A percentile compares a stretch with the other conserved stretches of the same genome.
phyloP scores from a whole-genome alignment of 306 rosid species.

The Dalbergia cochinchinensis region DNA sequence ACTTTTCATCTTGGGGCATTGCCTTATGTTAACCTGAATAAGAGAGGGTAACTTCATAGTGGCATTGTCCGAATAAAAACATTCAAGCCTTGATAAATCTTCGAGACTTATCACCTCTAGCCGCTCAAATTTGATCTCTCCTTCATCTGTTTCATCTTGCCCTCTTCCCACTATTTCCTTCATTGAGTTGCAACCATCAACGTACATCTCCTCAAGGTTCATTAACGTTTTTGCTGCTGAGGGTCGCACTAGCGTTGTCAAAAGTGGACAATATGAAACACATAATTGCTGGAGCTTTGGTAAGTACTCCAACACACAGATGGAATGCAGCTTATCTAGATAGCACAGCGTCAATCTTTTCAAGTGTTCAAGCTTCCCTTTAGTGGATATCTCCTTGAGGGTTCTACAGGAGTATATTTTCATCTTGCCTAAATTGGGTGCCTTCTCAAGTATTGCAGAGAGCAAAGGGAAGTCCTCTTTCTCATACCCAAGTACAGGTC shows the following conservation, averaged over 20 bases:
- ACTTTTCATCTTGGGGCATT: not conserved
- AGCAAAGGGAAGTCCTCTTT: not conserved
- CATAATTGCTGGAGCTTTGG: not conserved
- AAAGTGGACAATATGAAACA: not conserved
- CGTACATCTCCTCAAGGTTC: not conserved
- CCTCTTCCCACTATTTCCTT: conserved; percentile 5
- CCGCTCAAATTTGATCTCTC: not conserved
- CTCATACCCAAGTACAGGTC: rapidly evolving
- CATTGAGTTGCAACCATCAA: not conserved
- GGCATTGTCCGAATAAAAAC: not conserved
- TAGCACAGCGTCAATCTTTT: rapidly evolving
- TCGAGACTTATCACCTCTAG: not conserved
- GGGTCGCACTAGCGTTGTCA: conserved; percentile 32
- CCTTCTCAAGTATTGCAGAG: not conserved
- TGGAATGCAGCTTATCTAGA: not conserved
- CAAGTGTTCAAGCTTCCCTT: not conserved
- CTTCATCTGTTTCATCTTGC: not conserved
- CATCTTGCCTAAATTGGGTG: not conserved
- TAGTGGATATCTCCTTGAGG: not conserved
- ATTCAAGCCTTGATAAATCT: not conserved
- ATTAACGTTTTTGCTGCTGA: conserved; percentile 7
- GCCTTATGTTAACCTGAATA: not conserved
- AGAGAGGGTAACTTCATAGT: not conserved
- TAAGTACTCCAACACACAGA: not conserved
- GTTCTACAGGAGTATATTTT: rapidly evolving